phyloP scores from a whole-genome alignment of 768 basidiomycete species.

The Auricularia sp. region DNA sequence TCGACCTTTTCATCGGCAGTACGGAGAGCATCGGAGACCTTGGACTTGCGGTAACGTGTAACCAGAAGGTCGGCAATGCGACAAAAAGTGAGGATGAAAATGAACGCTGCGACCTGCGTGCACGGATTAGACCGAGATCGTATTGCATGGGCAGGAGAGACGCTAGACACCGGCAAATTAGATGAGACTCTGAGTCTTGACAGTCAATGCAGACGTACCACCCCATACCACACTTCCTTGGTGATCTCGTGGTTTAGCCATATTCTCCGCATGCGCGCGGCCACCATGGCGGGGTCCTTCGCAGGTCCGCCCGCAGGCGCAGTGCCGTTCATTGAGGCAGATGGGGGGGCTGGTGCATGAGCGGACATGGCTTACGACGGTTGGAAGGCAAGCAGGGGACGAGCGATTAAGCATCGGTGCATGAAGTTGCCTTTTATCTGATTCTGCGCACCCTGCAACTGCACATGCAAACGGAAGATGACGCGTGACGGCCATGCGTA shows the following conservation, averaged over 20 bases:
- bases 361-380: not conserved
- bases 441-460: not conserved
- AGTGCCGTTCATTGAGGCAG: not conserved
- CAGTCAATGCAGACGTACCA: not conserved
- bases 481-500: not conserved
- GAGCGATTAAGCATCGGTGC: not conserved
- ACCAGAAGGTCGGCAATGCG: conserved; percentile 3
- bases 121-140: not conserved
- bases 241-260: not conserved
- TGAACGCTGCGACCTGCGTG: not conserved
- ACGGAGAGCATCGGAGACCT: conserved; percentile 1
- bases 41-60: not conserved
- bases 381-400: not conserved
- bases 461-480: not conserved
- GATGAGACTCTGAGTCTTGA: not conserved
- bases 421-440: not conserved
- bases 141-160: not conserved
- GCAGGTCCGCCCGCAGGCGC: not conserved
- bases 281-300: not conserved
- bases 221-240: not conserved
- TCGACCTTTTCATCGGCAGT: conserved; percentile 7
- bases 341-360: not conserved
- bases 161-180: not conserved
- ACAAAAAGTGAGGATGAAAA: conserved; percentile 12
- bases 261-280: not conserved